Conservation (phyloP, 2,329 filamentous ascomycete species). For the Fusarium sp. region DNA sequence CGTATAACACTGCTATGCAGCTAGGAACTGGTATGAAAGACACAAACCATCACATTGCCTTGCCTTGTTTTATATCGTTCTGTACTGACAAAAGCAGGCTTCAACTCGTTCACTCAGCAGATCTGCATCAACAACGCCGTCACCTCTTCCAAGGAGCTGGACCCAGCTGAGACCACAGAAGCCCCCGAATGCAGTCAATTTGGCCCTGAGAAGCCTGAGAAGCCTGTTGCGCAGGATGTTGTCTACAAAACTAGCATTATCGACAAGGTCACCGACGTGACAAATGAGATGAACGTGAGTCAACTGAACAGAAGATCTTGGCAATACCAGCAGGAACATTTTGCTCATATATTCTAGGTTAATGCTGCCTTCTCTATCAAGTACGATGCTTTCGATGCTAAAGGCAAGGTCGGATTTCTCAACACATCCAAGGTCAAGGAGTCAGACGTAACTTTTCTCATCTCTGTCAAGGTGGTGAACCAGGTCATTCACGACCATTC, state of each 20-base stretch:
- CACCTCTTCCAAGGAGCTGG: too few species aligned
- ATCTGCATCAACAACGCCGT: constrained; percentile 15
- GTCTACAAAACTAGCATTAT: constrained; percentile 17
- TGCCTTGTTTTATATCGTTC: too few species aligned
- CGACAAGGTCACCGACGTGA: constrained; percentile 17
- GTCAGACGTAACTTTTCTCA: constrained; percentile 6
- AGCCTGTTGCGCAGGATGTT: constrained; percentile 7
- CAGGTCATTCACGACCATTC: constrained; percentile 13
- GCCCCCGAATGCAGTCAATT: too few species aligned
- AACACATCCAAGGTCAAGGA: constrained; percentile 23
- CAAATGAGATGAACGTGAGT: constrained; percentile 16
- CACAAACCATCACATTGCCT: too few species aligned
- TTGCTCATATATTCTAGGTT: too few species aligned
- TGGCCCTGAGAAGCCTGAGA: background rate
- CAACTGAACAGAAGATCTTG: too few species aligned
- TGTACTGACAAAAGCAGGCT: too few species aligned
- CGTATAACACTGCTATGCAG: constrained; percentile 18
- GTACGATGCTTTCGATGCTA: constrained; percentile 1
- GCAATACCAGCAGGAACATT: too few species aligned
- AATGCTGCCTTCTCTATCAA: constrained; percentile 16
- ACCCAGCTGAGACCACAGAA: background rate
- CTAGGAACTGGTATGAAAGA: constrained; percentile 13
- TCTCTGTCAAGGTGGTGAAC: constrained; percentile 19
- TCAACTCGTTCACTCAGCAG: constrained; percentile 21
- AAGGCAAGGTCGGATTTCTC: constrained; percentile 6